Percentiles rank a stretch among this genome's conserved stretches.
Conservation (phyloP, 192 early-diverging fungal species). For the Endogone sp. region DNA sequence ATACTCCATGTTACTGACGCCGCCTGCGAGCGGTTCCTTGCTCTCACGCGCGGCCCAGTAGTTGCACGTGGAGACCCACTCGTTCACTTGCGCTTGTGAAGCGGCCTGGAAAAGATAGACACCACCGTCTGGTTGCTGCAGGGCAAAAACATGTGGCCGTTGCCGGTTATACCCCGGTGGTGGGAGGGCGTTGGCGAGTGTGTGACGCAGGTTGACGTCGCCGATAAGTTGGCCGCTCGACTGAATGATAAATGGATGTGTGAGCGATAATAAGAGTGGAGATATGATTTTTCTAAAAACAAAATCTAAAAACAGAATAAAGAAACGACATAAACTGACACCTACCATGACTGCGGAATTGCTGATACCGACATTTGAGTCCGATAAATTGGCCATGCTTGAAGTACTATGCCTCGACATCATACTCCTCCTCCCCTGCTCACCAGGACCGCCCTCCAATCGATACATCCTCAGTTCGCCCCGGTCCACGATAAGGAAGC, state of each 20-base stretch:
- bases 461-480: slow-evolving; percentile 84
- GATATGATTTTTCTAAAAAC: no score
- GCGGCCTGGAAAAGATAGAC: slow-evolving; percentile 88
- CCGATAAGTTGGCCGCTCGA: slow-evolving; percentile 32
- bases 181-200: slow-evolving; percentile 78
- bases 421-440: slow-evolving; percentile 6
- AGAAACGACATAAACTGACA: no score
- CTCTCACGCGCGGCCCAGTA: slow-evolving; percentile 91
- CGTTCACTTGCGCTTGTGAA: slow-evolving; percentile 62
- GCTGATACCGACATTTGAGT: slow-evolving; percentile 3
- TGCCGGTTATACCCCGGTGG: slow-evolving; percentile 78
- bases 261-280: no score
- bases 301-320: no score
- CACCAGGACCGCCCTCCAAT: slow-evolving; percentile 48
- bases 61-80: slow-evolving; percentile 89
- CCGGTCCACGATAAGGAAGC: slow-evolving; percentile 67
- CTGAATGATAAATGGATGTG: no score
- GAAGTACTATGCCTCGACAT: slow-evolving; percentile 11
- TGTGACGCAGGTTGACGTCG: slow-evolving; percentile 66
- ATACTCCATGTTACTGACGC: slow-evolving; percentile 88
- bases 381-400: slow-evolving; percentile 17
- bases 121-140: slow-evolving; percentile 77
- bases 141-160: slow-evolving; percentile 80
- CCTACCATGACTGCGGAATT: no score
- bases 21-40: slow-evolving; percentile 86